Evolutionary conservation across 192 early-diverging fungal genomes (phyloP).

Genomic region (Jimgerdemannia flammicorona): DNA sequence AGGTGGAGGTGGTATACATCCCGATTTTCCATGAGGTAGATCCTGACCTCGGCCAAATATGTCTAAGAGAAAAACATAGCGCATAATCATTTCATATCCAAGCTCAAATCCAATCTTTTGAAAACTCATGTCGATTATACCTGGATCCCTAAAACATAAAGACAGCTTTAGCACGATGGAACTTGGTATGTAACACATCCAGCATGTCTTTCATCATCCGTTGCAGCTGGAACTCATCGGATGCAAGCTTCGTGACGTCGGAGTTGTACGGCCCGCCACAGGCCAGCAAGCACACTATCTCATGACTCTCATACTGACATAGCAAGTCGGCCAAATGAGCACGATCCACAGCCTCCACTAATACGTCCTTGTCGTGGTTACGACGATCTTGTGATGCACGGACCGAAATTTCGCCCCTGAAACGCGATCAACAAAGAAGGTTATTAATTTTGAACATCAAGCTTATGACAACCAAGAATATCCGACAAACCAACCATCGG

Average conservation of each 20-base stretch:
- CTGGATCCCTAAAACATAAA: conserved; percentile 19
- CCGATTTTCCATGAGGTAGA: conserved; percentile 22
- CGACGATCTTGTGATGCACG: background rate
- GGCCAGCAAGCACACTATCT: conserved; percentile 13
- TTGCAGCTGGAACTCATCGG: conserved; percentile 6
- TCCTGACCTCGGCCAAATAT: conserved; percentile 17
- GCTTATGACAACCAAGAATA: background rate
- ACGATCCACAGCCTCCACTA: conserved; percentile 15
- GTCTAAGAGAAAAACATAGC: conserved; percentile 16
- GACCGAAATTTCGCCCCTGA: background rate
- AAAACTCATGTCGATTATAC: conserved; percentile 3
- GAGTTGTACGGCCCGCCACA: conserved; percentile 21
- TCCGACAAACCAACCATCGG: conserved; percentile 11
- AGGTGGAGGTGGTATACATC: conserved; percentile 18
- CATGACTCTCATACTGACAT: conserved; percentile 5
- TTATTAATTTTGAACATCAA: background rate
- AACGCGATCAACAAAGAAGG: background rate
- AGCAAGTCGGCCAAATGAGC: conserved; percentile 14
- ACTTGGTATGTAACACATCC: conserved; percentile 14
- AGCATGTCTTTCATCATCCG: conserved; percentile 20
- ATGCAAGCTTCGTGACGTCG: conserved; percentile 11
- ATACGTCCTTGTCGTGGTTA: conserved; percentile 10
- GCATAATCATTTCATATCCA: background rate
- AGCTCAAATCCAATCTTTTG: conserved; percentile 1
- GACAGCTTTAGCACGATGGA: conserved; percentile 1